These are phyloP conservation scores for Phytophthora chlamydospora DNA, from an alignment of 352 stramenopile species.

Conservation along the genomic window DNA sequence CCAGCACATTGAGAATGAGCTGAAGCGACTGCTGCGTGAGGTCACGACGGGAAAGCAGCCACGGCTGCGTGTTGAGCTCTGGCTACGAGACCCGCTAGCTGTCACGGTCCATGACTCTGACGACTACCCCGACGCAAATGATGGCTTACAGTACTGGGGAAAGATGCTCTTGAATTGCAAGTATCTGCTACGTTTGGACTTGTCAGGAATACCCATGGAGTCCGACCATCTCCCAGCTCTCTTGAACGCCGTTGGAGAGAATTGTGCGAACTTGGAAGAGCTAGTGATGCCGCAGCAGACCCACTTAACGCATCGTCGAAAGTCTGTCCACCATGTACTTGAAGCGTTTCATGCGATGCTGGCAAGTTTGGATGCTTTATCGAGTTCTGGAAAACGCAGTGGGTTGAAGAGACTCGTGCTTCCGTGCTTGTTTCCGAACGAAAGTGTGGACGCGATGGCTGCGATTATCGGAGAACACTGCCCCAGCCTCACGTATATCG, in stretches of 20 bases:
- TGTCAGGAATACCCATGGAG: constrained; percentile 16
- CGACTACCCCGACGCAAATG: neutral
- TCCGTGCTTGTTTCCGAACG: constrained; percentile 38
- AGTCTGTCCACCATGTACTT: constrained; percentile 8
- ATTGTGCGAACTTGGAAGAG: constrained; percentile 18
- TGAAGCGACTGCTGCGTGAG: constrained; percentile 10
- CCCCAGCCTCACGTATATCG: constrained; percentile 26
- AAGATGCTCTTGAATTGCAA: constrained; percentile 10
- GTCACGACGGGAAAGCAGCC: neutral
- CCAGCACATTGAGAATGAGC: constrained; percentile 11
- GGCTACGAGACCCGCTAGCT: constrained; percentile 8
- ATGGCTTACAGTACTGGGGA: constrained; percentile 3
- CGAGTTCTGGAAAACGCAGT: constrained; percentile 1
- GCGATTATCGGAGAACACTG: constrained; percentile 25
- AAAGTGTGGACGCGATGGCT: constrained; percentile 32
- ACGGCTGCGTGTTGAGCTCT: constrained; percentile 11
- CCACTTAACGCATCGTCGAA: constrained; percentile 12
- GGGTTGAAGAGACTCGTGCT: constrained; percentile 35
- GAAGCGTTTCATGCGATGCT: constrained; percentile 18
- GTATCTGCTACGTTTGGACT: constrained; percentile 14
- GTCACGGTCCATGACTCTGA: constrained; percentile 7
- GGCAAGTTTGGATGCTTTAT: constrained; percentile 3
- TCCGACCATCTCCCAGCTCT: constrained; percentile 20
- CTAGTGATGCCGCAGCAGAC: constrained; percentile 27
- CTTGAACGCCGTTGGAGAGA: constrained; percentile 7